These are phyloP conservation scores for Sordariomycetes sp. DNA, from an alignment of 2,329 filamentous ascomycete genomes.

Conservation along the genomic window DNA sequence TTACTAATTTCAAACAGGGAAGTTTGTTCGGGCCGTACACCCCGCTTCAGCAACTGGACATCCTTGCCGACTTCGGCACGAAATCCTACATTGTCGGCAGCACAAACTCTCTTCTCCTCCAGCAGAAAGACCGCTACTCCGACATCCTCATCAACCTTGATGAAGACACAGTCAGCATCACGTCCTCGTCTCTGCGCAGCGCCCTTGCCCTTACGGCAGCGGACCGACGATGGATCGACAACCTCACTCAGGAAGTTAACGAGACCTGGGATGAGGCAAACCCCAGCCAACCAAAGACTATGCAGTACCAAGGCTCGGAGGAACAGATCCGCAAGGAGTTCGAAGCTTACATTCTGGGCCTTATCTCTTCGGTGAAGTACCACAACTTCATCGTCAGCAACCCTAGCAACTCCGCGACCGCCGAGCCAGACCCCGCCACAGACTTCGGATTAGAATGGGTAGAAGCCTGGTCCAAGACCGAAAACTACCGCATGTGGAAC, in stretches of 20 bases:
- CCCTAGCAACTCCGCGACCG: slow-evolving; percentile 44
- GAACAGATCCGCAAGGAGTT: slow-evolving; percentile 97
- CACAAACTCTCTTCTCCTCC: slow-evolving; percentile 86
- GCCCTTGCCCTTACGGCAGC: slow-evolving; percentile 74
- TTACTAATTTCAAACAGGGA: slow-evolving; percentile 41
- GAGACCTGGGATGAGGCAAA: slow-evolving; percentile 96
- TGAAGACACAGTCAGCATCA: slow-evolving; percentile 76
- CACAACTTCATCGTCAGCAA: slow-evolving; percentile 62
- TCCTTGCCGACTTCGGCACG: slow-evolving; percentile 85
- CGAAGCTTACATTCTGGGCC: slow-evolving; percentile 86
- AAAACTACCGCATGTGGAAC: slow-evolving; percentile 88
- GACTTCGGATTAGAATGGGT: slow-evolving; percentile 85
- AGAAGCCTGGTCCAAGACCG: slow-evolving; percentile 76
- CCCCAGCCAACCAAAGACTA: slow-evolving; percentile 80
- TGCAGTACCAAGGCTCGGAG: slow-evolving; percentile 91
- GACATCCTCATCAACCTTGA: slow-evolving; percentile 96
- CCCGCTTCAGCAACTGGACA: slow-evolving; percentile 87
- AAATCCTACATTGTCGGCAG: slow-evolving; percentile 97
- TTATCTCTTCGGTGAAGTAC: slow-evolving; percentile 85
- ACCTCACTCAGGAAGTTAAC: slow-evolving; percentile 83
- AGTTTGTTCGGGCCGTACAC: slow-evolving; percentile 96
- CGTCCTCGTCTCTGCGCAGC: slow-evolving; percentile 65
- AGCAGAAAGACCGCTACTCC: slow-evolving; percentile 92
- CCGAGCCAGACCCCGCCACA: slow-evolving; percentile 73
- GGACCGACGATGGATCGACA: slow-evolving; percentile 94